These are phyloP conservation scores for Citrus reticulata DNA, from an alignment of 345 rosid genomes.

Conservation along the genomic window DNA sequence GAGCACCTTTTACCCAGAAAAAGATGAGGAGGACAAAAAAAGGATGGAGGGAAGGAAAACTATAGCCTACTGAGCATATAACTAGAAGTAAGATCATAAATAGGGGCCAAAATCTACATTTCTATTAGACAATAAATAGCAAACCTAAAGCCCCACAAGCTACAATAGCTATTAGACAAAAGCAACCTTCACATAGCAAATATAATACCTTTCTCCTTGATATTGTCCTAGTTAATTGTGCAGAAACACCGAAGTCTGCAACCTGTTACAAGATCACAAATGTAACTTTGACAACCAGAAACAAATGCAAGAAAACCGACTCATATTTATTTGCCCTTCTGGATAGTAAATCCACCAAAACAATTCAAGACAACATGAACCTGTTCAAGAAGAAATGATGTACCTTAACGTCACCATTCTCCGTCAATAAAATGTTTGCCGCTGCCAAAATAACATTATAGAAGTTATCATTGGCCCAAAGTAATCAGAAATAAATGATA, in stretches of 20 bases:
- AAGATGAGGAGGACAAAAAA: background rate
- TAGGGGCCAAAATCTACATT: background rate
- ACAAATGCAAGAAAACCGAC: slow-evolving; percentile 4
- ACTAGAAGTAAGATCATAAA: background rate
- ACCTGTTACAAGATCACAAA: slow-evolving; percentile 54
- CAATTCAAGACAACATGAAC: background rate
- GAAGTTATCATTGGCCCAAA: slow-evolving; percentile 26
- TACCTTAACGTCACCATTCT: slow-evolving; percentile 99
- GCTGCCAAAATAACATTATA: slow-evolving; percentile 52
- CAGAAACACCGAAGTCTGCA: slow-evolving; percentile 99
- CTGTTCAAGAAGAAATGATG: slow-evolving; percentile 12
- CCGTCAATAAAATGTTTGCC: slow-evolving; percentile 89
- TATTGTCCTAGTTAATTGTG: slow-evolving; percentile 96
- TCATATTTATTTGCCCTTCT: slow-evolving; percentile 1
- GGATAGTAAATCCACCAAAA: slow-evolving; percentile 5
- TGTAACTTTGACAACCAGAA: slow-evolving; percentile 21
- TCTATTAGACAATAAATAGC: background rate
- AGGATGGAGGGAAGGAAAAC: background rate
- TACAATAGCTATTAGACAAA: slow-evolving; percentile 1
- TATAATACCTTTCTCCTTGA: slow-evolving; percentile 91
- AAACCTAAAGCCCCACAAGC: background rate
- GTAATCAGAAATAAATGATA: background rate
- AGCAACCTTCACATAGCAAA: slow-evolving; percentile 16
- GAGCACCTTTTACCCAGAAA: background rate
- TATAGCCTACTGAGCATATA: background rate